Evolutionary conservation across 768 basidiomycete genomes (phyloP).

Genomic region (Termitomyces heimii): DNA sequence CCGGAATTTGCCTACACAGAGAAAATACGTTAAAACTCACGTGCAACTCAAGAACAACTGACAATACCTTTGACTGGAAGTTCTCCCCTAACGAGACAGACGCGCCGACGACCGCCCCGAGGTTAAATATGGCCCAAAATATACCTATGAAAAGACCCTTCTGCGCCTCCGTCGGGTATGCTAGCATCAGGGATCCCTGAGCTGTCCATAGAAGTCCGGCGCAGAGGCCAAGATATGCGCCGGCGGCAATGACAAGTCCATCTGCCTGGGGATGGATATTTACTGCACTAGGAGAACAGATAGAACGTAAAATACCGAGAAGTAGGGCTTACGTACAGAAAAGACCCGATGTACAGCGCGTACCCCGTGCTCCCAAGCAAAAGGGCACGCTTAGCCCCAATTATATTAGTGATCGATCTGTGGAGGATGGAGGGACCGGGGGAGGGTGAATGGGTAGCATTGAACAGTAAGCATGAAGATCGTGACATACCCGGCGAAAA

Average conservation of each 20-base stretch:
- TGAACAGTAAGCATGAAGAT: not conserved
- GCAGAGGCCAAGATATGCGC: slow-evolving; percentile 69
- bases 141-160: slow-evolving; percentile 75
- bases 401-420: slow-evolving; percentile 74
- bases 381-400: slow-evolving; percentile 74
- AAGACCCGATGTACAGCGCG: slow-evolving; percentile 68
- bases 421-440: not conserved
- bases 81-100: slow-evolving; percentile 71
- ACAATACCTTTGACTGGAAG: slow-evolving; percentile 51
- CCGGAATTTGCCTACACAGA: slow-evolving; percentile 32
- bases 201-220: slow-evolving; percentile 75
- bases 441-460: not conserved
- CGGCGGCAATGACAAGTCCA: slow-evolving; percentile 64
- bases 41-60: not conserved
- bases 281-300: slow-evolving; percentile 37
- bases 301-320: not conserved
- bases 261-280: slow-evolving; percentile 63
- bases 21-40: not conserved
- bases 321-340: slow-evolving; percentile 43
- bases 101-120: slow-evolving; percentile 76
- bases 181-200: slow-evolving; percentile 80
- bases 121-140: slow-evolving; percentile 83
- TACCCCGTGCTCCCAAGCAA: slow-evolving; percentile 73
- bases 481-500: slow-evolving; percentile 57
- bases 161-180: slow-evolving; percentile 74